These are phyloP conservation scores for Adansonia grandidieri DNA, from an alignment of 441 rosid species.

Conservation along the genomic window DNA sequence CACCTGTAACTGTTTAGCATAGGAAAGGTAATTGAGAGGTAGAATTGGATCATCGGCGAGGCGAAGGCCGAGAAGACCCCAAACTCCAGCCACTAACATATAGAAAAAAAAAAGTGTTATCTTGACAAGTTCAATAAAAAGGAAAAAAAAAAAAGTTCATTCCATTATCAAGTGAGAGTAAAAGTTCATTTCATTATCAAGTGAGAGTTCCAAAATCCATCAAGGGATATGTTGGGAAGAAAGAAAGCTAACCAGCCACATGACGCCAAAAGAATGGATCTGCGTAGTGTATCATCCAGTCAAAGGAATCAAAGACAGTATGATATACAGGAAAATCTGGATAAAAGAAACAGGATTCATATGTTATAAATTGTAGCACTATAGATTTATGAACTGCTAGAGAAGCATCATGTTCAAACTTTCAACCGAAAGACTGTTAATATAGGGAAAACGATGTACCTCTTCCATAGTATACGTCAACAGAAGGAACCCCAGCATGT, in stretches of 20 bases:
- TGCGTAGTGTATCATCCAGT: conserved; percentile 69
- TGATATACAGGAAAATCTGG: conserved; percentile 93
- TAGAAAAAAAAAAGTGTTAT: conserved; percentile 16
- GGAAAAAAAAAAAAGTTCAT: neutral
- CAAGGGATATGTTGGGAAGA: conserved; percentile 9
- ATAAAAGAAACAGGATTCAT: conserved; percentile 21
- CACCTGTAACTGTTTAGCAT: conserved; percentile 69
- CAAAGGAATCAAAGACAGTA: conserved; percentile 85
- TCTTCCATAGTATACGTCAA: conserved; percentile 85
- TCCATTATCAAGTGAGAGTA: conserved; percentile 12
- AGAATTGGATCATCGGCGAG: conserved; percentile 79
- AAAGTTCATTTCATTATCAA: conserved; percentile 5
- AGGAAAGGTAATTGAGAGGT: conserved; percentile 72
- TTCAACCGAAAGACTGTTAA: conserved; percentile 5
- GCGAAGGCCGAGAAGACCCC: conserved; percentile 79
- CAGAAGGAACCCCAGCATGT: conserved; percentile 84
- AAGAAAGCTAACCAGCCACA: conserved; percentile 67
- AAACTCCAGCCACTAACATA: conserved; percentile 70
- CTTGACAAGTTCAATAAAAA: neutral
- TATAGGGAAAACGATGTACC: conserved; percentile 44
- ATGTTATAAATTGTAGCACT: conserved; percentile 14
- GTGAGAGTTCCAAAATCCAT: conserved; percentile 9
- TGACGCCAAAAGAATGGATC: conserved; percentile 90
- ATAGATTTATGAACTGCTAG: neutral
- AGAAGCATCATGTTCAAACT: conserved; percentile 12